Evolutionary conservation across 176 grass and related monocot genomes (phyloP).

Genomic region (Musa beccarii): DNA sequence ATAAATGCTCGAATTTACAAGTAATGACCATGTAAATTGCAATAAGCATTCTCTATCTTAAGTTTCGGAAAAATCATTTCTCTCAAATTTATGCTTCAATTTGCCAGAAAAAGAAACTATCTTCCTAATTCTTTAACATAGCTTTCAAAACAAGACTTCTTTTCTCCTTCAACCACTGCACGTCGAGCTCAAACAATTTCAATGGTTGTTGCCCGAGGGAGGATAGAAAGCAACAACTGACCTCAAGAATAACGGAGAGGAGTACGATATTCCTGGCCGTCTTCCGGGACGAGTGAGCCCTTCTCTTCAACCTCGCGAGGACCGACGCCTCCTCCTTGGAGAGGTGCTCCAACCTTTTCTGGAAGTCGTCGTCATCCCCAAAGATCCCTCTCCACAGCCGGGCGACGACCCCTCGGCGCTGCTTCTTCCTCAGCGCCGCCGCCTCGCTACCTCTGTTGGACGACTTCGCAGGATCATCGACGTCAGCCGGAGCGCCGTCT

Average conservation of each 20-base stretch:
- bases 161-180: no score
- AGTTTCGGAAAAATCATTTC: no score
- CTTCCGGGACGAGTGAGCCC: constrained; percentile 51
- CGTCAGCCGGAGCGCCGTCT: constrained; percentile 24
- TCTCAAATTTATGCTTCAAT: no score
- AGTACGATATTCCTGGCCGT: constrained; percentile 55
- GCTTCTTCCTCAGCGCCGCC: neutral
- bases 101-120: no score
- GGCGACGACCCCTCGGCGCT: constrained; percentile 30
- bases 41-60: no score
- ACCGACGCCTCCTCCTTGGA: constrained; percentile 75
- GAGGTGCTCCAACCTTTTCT: constrained; percentile 75
- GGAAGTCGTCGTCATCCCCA: constrained; percentile 52
- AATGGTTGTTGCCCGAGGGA: neutral
- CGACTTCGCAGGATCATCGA: constrained; percentile 24
- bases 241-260: constrained; percentile 65
- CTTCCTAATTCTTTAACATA: no score
- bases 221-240: neutral
- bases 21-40: no score
- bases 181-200: no score
- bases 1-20: no score
- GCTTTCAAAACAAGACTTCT: no score
- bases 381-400: constrained; percentile 79
- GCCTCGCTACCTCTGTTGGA: neutral
- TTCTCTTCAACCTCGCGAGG: constrained; percentile 46